These are phyloP conservation scores for Miamiensis avidus DNA, from an alignment of 169 alveolate species.

Conservation along the genomic window DNA sequence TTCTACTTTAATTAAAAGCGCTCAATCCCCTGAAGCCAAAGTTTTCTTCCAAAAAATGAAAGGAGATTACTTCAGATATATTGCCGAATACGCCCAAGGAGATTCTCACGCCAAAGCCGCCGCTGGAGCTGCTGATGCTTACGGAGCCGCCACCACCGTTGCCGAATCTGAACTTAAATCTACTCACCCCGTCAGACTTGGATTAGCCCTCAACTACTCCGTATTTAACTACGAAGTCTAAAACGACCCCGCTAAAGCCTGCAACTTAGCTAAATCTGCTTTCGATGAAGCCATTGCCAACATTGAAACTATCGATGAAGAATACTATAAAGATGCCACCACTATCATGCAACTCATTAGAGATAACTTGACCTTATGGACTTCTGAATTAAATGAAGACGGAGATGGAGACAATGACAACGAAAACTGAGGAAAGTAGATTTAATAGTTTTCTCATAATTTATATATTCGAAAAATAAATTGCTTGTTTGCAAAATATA, in stretches of 20 bases:
- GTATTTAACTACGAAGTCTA: constrained; percentile 88
- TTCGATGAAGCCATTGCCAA: constrained; percentile 73
- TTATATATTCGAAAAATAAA: no score
- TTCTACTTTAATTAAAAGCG: constrained; percentile 57
- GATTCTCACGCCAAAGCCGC: constrained; percentile 65
- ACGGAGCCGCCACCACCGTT: constrained; percentile 69
- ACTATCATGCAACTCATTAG: no score
- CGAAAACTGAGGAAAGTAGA: constrained; percentile 8
- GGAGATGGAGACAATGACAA: constrained; percentile 53
- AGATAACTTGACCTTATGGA: no score
- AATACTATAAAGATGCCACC: constrained; percentile 51
- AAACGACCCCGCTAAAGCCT: constrained; percentile 74
- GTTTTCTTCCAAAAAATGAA: constrained; percentile 80
- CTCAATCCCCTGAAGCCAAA: constrained; percentile 61
- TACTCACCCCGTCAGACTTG: constrained; percentile 79
- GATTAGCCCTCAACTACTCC: constrained; percentile 84
- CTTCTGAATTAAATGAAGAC: no score
- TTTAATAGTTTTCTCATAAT: no score
- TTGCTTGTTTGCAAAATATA: no score
- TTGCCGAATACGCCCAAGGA: constrained; percentile 73
- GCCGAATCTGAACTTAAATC: constrained; percentile 66
- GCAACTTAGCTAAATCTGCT: constrained; percentile 74
- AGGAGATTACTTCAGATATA: constrained; percentile 84
- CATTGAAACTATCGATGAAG: constrained; percentile 65
- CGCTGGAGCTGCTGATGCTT: constrained; percentile 71